Evolutionary conservation across 495 filamentous ascomycete species (phyloP).

Genomic region (Penicillium daleae): DNA sequence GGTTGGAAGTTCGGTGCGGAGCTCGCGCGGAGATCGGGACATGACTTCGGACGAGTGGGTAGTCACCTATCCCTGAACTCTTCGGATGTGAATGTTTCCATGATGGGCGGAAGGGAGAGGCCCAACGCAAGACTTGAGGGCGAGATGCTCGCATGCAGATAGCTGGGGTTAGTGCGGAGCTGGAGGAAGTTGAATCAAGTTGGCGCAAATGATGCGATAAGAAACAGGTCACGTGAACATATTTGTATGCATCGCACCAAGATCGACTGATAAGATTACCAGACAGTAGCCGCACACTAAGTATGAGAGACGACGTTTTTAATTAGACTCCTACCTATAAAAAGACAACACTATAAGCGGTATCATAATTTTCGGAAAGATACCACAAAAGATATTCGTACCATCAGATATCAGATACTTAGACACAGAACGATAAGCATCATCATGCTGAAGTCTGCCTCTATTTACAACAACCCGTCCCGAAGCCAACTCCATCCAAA

Average conservation of each 20-base stretch:
- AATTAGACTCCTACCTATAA: too few relatives aligned
- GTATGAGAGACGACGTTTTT: too few relatives aligned
- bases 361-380: too few relatives aligned
- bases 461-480: neutral
- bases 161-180: neutral
- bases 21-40: constrained; percentile 7
- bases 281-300: too few relatives aligned
- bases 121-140: constrained; percentile 33
- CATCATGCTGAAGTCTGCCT: neutral
- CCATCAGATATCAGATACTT: too few relatives aligned
- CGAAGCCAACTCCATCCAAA: neutral
- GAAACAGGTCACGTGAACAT: neutral
- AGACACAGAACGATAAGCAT: neutral
- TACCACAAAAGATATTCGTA: too few relatives aligned
- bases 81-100: constrained; percentile 18
- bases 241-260: too few relatives aligned
- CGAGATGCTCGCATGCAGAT: constrained; percentile 38
- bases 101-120: constrained; percentile 30
- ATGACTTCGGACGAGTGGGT: constrained; percentile 19
- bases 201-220: neutral
- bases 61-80: constrained; percentile 11
- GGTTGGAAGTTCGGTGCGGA: constrained; percentile 2
- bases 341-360: too few relatives aligned
- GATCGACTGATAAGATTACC: too few relatives aligned
- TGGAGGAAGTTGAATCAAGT: neutral